Evolutionary conservation across 2,329 filamentous ascomycete genomes (phyloP), one percentile per base, ranked within the genome.

Genomic region (Zymoseptoria pseudotritici): DNA sequence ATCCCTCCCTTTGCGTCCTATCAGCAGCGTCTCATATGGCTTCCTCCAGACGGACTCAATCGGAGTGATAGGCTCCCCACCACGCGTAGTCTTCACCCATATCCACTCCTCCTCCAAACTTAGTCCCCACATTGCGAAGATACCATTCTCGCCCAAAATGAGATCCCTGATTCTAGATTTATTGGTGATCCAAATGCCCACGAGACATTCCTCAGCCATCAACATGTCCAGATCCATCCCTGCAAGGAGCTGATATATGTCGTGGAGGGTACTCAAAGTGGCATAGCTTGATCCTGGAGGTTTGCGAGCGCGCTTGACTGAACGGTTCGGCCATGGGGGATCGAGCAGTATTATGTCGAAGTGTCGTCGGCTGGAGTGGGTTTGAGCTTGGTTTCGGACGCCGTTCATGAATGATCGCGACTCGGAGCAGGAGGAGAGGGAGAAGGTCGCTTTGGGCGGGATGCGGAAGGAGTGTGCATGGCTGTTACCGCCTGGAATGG

Each of bases 281-380:
- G 68, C 67, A 51, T 70, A 73, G 3, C 66, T 68, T 8, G 60
- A 60, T 19, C 64, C 64, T 13, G 66, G 61, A 6, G 71, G 72
- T 65, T 74, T 68, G 70, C 85, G 82, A 76, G 73, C 78, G 67
- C 83, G 85, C 65, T 82, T 82, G 13, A 84, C 89, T 5, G 89
- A 92, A 53, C 86, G 82, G 69, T 91, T 93, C 0, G 89, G 88
- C 89, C 90, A 93, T 1, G 90, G 89, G 2, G 90, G 90, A 69
- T 93, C 89, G 20, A 92, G 76, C 7, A 91, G 72, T 46, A 92
- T 78, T 52, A 92, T 76, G 64, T 89, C 78, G 72, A 93, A 91
- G 6, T 71, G 67, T 20, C 76, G 62, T 71, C 73, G 64, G 80
- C 80, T 64, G 71, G 78, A 67, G 26, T 74, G 64, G 26, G 73